phyloP scores from a whole-genome alignment of 2,329 filamentous ascomycete genomes.

The Lecanicillium sp. region DNA sequence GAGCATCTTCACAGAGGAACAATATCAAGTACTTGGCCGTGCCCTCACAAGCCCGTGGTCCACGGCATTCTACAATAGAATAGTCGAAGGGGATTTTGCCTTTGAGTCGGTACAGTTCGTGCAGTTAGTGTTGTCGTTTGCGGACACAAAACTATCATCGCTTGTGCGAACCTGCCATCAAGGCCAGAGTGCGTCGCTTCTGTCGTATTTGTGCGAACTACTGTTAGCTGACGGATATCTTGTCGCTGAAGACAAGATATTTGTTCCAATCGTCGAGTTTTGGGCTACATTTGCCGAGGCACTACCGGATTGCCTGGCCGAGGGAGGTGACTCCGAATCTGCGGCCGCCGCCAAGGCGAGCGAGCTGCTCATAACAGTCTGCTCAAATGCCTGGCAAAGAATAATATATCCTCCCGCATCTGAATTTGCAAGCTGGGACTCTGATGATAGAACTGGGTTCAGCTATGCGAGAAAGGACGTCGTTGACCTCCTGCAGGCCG shows the following conservation, averaged over 20 bases:
- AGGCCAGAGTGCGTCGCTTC: slow-evolving; percentile 41
- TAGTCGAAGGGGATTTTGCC: slow-evolving; percentile 53
- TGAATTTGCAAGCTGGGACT: slow-evolving; percentile 59
- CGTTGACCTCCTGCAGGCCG: slow-evolving; percentile 67
- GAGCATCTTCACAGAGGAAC: slow-evolving; percentile 50
- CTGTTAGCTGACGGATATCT: slow-evolving; percentile 59
- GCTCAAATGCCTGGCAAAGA: slow-evolving; percentile 61
- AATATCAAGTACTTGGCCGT: slow-evolving; percentile 49
- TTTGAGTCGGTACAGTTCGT: slow-evolving; percentile 60
- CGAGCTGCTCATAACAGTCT: slow-evolving; percentile 46
- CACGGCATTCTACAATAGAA: slow-evolving; percentile 42
- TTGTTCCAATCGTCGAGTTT: slow-evolving; percentile 68
- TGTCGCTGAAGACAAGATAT: slow-evolving; percentile 66
- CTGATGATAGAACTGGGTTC: slow-evolving; percentile 59
- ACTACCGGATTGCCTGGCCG: slow-evolving; percentile 40
- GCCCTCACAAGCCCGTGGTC: slow-evolving; percentile 57
- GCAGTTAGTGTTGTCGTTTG: slow-evolving; percentile 60
- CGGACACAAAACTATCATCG: slow-evolving; percentile 54
- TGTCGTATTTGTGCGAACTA: slow-evolving; percentile 56
- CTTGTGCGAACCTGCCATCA: slow-evolving; percentile 44
- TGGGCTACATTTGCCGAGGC: slow-evolving; percentile 72
- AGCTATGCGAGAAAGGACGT: slow-evolving; percentile 69
- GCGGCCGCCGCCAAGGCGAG: not conserved
- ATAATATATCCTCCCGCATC: slow-evolving; percentile 57
- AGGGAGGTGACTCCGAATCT: not conserved